Percentiles rank a stretch among this genome's conserved stretches.
These are phyloP conservation scores for Piromyces finnis DNA, from an alignment of 192 early-diverging fungal species.

Conservation along the genomic window DNA sequence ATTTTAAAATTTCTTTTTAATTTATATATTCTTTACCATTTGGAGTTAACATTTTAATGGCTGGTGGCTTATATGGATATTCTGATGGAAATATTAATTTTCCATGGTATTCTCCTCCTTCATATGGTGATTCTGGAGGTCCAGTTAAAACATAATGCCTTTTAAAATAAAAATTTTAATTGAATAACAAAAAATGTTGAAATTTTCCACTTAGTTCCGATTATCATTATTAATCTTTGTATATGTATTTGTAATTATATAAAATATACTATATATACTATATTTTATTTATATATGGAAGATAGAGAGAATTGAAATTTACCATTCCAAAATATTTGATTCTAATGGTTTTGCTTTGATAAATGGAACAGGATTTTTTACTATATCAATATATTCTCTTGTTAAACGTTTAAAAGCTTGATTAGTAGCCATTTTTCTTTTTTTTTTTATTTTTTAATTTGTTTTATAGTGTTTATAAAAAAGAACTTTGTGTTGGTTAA, in stretches of 20 bases:
- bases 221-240: too few relatives aligned
- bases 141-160: conserved; percentile 95
- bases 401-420: conserved; percentile 55
- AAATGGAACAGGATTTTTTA: conserved; percentile 69
- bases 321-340: conserved; percentile 92
- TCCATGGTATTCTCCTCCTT: conserved; percentile 88
- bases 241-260: too few relatives aligned
- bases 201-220: too few relatives aligned
- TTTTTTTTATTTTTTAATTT: too few relatives aligned
- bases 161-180: background rate
- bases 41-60: conserved; percentile 66
- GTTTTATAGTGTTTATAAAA: too few relatives aligned
- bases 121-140: conserved; percentile 85
- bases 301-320: too few relatives aligned
- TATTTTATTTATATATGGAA: too few relatives aligned
- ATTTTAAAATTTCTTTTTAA: too few relatives aligned
- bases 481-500: too few relatives aligned
- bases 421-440: conserved; percentile 60
- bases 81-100: conserved; percentile 81
- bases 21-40: conserved; percentile 2
- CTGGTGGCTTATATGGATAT: conserved; percentile 88
- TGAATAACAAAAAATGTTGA: too few relatives aligned
- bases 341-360: conserved; percentile 86
- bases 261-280: too few relatives aligned
- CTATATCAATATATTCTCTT: conserved; percentile 61